Conservation (phyloP, 2,329 filamentous ascomycete species). For the Elsinoe perseae region DNA sequence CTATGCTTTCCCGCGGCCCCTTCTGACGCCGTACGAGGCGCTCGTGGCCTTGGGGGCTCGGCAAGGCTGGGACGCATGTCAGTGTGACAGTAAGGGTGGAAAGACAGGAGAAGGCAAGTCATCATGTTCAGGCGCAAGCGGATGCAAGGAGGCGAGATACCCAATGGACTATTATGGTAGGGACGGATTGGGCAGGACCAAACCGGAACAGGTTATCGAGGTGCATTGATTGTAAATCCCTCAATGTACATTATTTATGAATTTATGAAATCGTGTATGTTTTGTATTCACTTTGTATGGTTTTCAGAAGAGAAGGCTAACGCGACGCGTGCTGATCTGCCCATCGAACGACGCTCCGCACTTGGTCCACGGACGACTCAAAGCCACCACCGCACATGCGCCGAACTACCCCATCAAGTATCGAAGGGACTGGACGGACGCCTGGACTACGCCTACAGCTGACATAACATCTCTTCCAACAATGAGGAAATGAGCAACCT, state of each 20-base stretch:
- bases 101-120: background rate
- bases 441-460: too few relatives aligned
- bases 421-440: too few relatives aligned
- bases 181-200: conserved; percentile 80
- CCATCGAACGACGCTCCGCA: conserved; percentile 4
- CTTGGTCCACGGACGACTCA: background rate
- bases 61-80: conserved; percentile 54
- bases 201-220: conserved; percentile 26
- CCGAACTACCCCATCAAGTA: background rate
- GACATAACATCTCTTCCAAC: background rate
- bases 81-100: conserved; percentile 14
- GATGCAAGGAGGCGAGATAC: conserved; percentile 45
- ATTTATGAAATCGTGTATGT: too few relatives aligned
- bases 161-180: conserved; percentile 98
- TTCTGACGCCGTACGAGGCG: conserved; percentile 92
- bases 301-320: background rate
- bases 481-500: conserved; percentile 26
- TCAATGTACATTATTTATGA: background rate
- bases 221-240: background rate
- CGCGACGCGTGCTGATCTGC: conserved; percentile 1
- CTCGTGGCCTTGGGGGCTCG: conserved; percentile 76
- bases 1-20: conserved; percentile 81
- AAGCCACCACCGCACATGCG: background rate
- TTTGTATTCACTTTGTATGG: too few relatives aligned
- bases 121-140: conserved; percentile 23